Evolutionary conservation across 2,329 filamentous ascomycete species (phyloP), one percentile per base, ranked within the genome.

Genomic region (Cladosporium austrohemisphaericum): DNA sequence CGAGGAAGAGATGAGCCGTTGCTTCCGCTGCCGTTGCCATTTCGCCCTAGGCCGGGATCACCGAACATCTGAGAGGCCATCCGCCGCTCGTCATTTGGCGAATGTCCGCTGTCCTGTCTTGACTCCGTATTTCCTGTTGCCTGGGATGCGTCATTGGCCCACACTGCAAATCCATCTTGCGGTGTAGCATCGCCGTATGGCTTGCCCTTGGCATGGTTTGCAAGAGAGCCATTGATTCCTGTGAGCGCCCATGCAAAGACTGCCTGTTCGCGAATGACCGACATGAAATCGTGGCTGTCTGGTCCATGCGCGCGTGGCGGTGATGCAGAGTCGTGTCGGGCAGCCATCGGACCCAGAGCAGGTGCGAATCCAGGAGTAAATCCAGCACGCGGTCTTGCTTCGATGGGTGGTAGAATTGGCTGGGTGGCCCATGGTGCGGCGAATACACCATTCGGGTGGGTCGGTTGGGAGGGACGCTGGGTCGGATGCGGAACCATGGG

Each of bases 161-260:
- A 86, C 3, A 83, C 66, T 0, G 81, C 79, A 11, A 84, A 69
- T 2, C 80, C 81, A 35, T 77, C 76, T 1, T 74, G 71, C 1
- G 85, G 84, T 52, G 81, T 73, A 23, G 82, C 76, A 53, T 85
- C 80, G n/a, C 80, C 84, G 16, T 67, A 70, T 1, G 86, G 82
- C 22, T 71, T 74, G 2, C 86, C 85, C 4, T 73, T 74, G 37
- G 79, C 74, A 59, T 84, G 85, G 3, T 79, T 74, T 13, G 83
- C 81, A 47, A 92, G 69, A 32, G 81, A 84, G 11, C 85, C 85
- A 64, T 93, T 92, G 71, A 91, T 91, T 18, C 87, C 87, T 19
- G 83, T 81, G 9, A 92, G 70, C 1, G 84, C 85, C 88, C 88
- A 94, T 8, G 88, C 88, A 64, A 94, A 93, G n/a, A 93, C 85